Evolutionary conservation across 2,329 filamentous ascomycete species (phyloP), one percentile per base, ranked within the genome.

Genomic region (Penicillium aurantiogriseum): DNA sequence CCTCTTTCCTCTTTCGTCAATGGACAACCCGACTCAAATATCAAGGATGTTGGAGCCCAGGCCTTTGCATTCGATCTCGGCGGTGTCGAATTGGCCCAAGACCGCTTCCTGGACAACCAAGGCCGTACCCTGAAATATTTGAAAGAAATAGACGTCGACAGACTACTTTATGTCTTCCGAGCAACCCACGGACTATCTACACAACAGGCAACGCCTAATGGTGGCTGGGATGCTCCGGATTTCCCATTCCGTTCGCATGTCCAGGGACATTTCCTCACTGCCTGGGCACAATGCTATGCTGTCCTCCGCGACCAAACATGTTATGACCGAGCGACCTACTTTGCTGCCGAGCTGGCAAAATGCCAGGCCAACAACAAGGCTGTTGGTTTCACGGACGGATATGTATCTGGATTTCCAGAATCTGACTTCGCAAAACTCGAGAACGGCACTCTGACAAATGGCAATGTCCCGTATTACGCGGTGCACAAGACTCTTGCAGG

Each of bases 201-300:
- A 9, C 72, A 79, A 3, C 78, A 77, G 1, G 81, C 80, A 2
- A 59, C 69, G 2, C 48, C 72, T 6, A 80, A 81, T 47, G 79
- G 79, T 2, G 81, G 81, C 2, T 83, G 81, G 81, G 81, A 84
- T 65, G 79, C 79, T 1, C 81, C 81, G 1, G 71, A 78, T 46
- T 83, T 84, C 44, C 81, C 81, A 0, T 84, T 84, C 64, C 76
- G 81, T 15, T 76, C 76, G 0, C 81, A 83, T 49, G 63, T 76
- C 21, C 81, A 84, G 56, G 81, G 81, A 0, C 81, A 83, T 63
- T 78, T 78, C 33, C 74, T 83, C 33, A 79, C 74, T 1, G 80
- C 78, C 0, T 83, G 80, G 80, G 71, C 79, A 2, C 76, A 81
- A 39, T 82, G 80, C 62, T 82, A 76, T 50, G 77, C 79, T 2